phyloP scores from a whole-genome alignment of 202 grass and related monocot genomes.

The Zizania palustris region DNA sequence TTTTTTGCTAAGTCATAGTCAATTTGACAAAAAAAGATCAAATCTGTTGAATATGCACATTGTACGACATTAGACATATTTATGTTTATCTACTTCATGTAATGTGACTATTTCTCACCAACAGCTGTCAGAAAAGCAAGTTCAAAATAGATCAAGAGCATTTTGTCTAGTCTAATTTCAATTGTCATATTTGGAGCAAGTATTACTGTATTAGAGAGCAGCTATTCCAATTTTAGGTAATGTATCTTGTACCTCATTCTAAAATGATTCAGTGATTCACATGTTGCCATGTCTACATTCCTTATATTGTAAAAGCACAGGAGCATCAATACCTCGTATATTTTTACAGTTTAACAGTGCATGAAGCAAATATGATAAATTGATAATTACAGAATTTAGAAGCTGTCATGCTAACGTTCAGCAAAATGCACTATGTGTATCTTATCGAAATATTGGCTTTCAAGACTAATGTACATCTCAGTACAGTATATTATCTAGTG shows the following conservation, averaged over 20 bases:
- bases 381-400: not conserved
- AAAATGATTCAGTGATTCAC: not conserved
- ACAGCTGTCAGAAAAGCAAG: slow-evolving; percentile 11
- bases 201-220: not conserved
- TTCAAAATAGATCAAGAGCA: slow-evolving; percentile 8
- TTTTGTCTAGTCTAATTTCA: not conserved
- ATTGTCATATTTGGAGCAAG: slow-evolving; percentile 16
- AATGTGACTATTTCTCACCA: not conserved
- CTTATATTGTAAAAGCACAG: not conserved
- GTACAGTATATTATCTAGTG: not conserved
- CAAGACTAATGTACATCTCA: not conserved
- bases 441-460: not conserved
- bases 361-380: not conserved
- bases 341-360: not conserved
- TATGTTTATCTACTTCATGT: not conserved
- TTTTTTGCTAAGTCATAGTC: not conserved
- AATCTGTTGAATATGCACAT: slow-evolving; percentile 27
- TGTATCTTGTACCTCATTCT: not conserved
- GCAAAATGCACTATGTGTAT: not conserved
- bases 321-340: not conserved
- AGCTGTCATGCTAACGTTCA: slow-evolving; percentile 4
- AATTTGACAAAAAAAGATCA: not conserved
- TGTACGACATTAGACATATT: not conserved
- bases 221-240: not conserved
- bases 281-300: not conserved